Evolutionary conservation across 1,284 basidiomycete genomes (phyloP), one percentile per base, ranked within the genome.

Genomic region (Cutaneotrichosporon mucoides): DNA sequence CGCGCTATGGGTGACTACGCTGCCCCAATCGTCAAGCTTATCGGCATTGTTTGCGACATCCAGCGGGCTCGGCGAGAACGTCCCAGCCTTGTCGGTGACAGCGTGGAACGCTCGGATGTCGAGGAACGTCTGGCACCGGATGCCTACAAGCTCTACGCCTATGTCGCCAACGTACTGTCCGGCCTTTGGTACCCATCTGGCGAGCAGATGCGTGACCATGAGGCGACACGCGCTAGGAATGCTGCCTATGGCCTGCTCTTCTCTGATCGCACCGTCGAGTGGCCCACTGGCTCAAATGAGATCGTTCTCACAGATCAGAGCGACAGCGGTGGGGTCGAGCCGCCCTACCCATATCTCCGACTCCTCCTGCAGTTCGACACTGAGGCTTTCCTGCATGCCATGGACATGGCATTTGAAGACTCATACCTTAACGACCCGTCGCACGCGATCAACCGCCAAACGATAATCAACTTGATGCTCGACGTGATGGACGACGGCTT

Each of bases 391-490:
- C 84, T 99, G 10, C 92, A 99, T 72, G 87, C 89, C 1, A 82
- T 99, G 64, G 96, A 99, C 75, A 85, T 94, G 55, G 93, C 91
- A 0, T 95, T 98, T 66, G 96, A 99, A 76, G 92, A 97, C 69
- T 79, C 87, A 1, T 95, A 89, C 76, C 83, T 98, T 24, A 93
- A 94, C 70, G 89, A 91, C 57, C 79, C 83, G 1, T 81, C 82
- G 53, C 79, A 80, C 33, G 53, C 72, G 1, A 71, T 88, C 56
- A 90, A 83, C 66, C 87, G 96, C 40, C 87, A 94, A 58, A 82
- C 88, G 53, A 87, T 98, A 60, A 81, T 96, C 68, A 88, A 90
- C 65, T 87, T 92, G 50, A 81, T 99, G 52, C 82, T 95, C 57
- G 92, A 97, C 68, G 85, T 96, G 47, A 71, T 75, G 66, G 65